Evolutionary conservation across 768 basidiomycete genomes (phyloP).

Genomic region (Lyophyllum shimeji): DNA sequence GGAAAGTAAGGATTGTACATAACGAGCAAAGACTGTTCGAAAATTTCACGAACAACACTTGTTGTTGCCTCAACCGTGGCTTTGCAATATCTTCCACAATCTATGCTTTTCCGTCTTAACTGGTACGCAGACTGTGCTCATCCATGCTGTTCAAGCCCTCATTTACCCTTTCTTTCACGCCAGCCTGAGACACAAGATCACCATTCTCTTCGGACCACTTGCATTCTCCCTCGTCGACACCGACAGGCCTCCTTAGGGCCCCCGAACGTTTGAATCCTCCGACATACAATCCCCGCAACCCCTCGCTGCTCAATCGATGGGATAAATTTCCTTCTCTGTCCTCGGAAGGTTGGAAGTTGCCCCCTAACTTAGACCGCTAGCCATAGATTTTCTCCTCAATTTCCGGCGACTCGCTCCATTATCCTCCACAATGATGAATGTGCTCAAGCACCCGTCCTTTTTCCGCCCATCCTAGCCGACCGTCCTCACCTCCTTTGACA

Average conservation of each 20-base stretch:
- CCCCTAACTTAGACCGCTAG: slow-evolving; percentile 30
- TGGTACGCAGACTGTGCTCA: slow-evolving; percentile 24
- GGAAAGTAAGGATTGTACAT: slow-evolving; percentile 1
- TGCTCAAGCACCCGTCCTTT: slow-evolving; percentile 66
- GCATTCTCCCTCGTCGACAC: slow-evolving; percentile 60
- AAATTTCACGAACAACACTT: slow-evolving; percentile 14
- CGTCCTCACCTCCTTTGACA: slow-evolving; percentile 50
- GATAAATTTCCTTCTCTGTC: slow-evolving; percentile 42
- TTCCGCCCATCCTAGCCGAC: slow-evolving; percentile 63
- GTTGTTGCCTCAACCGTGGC: slow-evolving; percentile 9
- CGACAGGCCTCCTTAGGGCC: slow-evolving; percentile 77
- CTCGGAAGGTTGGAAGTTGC: slow-evolving; percentile 21
- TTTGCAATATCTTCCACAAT: slow-evolving; percentile 31
- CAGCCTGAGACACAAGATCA: slow-evolving; percentile 51
- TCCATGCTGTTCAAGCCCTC: slow-evolving; percentile 7
- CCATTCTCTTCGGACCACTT: slow-evolving; percentile 64
- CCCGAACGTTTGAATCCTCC: slow-evolving; percentile 15
- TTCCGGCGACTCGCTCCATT: slow-evolving; percentile 13
- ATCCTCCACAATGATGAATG: slow-evolving; percentile 49
- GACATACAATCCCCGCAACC: slow-evolving; percentile 14
- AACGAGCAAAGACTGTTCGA: not conserved
- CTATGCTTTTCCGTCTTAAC: slow-evolving; percentile 52
- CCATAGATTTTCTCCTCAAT: slow-evolving; percentile 22
- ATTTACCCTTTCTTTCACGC: slow-evolving; percentile 10
- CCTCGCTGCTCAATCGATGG: slow-evolving; percentile 45